phyloP scores from a whole-genome alignment of 495 filamentous ascomycete species.

The Parathielavia hyrcaniae region DNA sequence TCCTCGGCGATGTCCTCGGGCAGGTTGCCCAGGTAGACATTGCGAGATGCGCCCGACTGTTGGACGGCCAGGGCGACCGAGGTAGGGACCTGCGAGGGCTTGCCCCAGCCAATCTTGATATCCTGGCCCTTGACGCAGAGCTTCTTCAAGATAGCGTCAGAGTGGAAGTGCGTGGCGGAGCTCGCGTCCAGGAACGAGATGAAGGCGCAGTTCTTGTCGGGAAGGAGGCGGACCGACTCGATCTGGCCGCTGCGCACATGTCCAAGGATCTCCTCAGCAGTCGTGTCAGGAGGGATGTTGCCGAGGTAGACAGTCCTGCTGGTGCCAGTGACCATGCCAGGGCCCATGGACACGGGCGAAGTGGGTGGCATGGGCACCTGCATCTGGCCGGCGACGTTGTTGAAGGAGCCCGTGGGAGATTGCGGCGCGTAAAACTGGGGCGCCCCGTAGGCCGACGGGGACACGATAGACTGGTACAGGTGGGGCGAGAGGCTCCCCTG shows the following conservation, averaged over 20 bases:
- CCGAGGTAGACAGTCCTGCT: slow-evolving; percentile 95
- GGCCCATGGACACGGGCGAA: slow-evolving; percentile 65
- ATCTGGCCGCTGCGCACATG: slow-evolving; percentile 98
- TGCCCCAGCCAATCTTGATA: slow-evolving; percentile 99
- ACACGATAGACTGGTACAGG: slow-evolving; percentile 70
- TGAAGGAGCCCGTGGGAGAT: slow-evolving; percentile 74
- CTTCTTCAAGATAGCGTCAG: slow-evolving; percentile 98
- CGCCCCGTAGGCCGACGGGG: slow-evolving; percentile 65
- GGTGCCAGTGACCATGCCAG: slow-evolving; percentile 78
- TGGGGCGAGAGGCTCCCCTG: slow-evolving; percentile 59
- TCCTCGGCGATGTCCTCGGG: slow-evolving; percentile 86
- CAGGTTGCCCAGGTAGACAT: slow-evolving; percentile 94
- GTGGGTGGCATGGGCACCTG: slow-evolving; percentile 44
- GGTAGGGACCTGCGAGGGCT: slow-evolving; percentile 95
- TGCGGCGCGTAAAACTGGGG: slow-evolving; percentile 75
- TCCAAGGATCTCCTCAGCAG: slow-evolving; percentile 93
- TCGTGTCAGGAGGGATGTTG: slow-evolving; percentile 97
- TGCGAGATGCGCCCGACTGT: slow-evolving; percentile 95
- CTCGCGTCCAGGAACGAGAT: slow-evolving; percentile 97
- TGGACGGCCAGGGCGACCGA: slow-evolving; percentile 94
- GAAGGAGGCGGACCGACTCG: slow-evolving; percentile 89
- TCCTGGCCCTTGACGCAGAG: slow-evolving; percentile 95
- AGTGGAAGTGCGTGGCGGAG: slow-evolving; percentile 97
- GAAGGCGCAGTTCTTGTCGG: slow-evolving; percentile 99
- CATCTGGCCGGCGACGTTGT: slow-evolving; percentile 55